Evolutionary conservation across 352 stramenopile species (phyloP).

Genomic region (Globisporangium abappressorium): DNA sequence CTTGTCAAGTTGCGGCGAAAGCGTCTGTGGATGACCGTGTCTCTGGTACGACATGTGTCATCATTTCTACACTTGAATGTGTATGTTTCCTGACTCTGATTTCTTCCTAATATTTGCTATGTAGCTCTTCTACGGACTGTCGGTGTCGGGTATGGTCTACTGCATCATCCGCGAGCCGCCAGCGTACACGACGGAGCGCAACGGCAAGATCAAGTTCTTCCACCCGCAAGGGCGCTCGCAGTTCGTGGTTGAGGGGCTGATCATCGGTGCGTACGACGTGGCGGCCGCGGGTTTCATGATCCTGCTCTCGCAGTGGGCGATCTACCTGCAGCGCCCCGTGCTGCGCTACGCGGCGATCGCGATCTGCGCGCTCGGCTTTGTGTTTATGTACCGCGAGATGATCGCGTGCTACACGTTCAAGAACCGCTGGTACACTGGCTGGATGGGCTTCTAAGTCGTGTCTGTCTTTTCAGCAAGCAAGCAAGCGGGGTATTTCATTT

Average conservation of each 20-base stretch:
- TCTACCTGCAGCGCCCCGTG: slow-evolving; percentile 60
- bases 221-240: slow-evolving; percentile 79
- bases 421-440: slow-evolving; percentile 87
- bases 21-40: slow-evolving; percentile 86
- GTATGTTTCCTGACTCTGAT: not conserved
- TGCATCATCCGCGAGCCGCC: slow-evolving; percentile 88
- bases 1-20: slow-evolving; percentile 73
- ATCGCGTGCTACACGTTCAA: slow-evolving; percentile 84
- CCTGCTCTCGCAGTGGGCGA: slow-evolving; percentile 77
- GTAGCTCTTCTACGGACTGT: slow-evolving; percentile 84
- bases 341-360: slow-evolving; percentile 60
- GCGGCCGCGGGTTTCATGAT: slow-evolving; percentile 69
- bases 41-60: slow-evolving; percentile 33
- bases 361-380: slow-evolving; percentile 59
- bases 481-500: not conserved
- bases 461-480: not conserved
- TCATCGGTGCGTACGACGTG: slow-evolving; percentile 72
- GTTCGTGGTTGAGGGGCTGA: slow-evolving; percentile 82
- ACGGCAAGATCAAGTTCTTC: slow-evolving; percentile 86
- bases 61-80: not conserved
- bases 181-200: slow-evolving; percentile 63
- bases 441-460: slow-evolving; percentile 70
- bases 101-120: slow-evolving; percentile 1
- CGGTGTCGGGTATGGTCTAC: slow-evolving; percentile 87
- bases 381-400: slow-evolving; percentile 86